Conservation (phyloP, 2,329 filamentous ascomycete genomes). For the Apiospora saccharicola region DNA sequence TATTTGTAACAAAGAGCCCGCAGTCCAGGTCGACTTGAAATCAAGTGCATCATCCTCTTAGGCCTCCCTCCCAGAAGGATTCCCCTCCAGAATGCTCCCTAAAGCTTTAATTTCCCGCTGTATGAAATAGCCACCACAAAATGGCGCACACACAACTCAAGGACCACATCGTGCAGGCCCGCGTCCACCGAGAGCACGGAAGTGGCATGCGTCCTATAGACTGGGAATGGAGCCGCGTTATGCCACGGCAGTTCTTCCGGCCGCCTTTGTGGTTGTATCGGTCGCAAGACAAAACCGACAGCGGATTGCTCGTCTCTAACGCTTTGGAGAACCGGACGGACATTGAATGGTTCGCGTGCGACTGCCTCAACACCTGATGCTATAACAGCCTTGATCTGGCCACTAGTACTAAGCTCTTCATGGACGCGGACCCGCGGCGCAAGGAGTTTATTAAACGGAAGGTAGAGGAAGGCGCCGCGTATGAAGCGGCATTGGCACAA, state of each 20-base stretch:
- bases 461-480: too few species aligned
- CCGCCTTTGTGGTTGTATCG: conserved; percentile 35
- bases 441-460: too few species aligned
- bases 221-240: conserved; percentile 40
- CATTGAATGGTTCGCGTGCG: conserved; percentile 29
- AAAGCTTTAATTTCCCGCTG: too few species aligned
- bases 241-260: conserved; percentile 37
- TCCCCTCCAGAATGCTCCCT: too few species aligned
- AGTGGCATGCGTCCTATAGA: conserved; percentile 36
- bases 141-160: neutral
- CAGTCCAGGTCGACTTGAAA: too few species aligned
- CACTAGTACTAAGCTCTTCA: neutral
- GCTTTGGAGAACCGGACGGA: conserved; percentile 29
- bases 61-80: too few species aligned
- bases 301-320: conserved; percentile 26
- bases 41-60: too few species aligned
- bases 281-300: conserved; percentile 25
- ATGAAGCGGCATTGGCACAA: neutral
- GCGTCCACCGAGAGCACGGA: neutral
- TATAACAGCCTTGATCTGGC: neutral
- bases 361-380: neutral
- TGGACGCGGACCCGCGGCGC: neutral
- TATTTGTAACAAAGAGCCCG: too few species aligned
- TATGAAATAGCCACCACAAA: neutral
- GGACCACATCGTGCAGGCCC: neutral